Evolutionary conservation across 495 filamentous ascomycete species (phyloP), one percentile per base, ranked within the genome.

Genomic region (Pyrenula massariospora): DNA sequence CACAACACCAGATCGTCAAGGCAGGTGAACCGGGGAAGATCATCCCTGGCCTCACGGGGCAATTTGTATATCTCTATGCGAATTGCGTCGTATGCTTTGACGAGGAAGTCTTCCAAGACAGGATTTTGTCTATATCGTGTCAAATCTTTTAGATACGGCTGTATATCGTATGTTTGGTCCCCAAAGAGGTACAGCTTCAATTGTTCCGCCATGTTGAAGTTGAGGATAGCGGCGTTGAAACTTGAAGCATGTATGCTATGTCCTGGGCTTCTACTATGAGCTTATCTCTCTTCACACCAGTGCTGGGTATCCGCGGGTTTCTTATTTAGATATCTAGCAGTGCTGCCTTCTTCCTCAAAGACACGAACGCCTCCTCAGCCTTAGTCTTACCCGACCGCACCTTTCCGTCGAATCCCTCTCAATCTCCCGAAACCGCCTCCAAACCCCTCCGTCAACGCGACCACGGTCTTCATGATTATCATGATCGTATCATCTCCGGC

Each of bases 1-100:
- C 58, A 60, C 8, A 65, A 53, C 12, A 66, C 3, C 19, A 69
- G 56, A 56, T 69, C 66, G 22, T 65, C 57, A 22, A 67, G 24
- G 25, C 58, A 57, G 0, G 62, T 68, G 50, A 69, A 68, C 21
- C 62, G 58, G 53, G 58, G 62, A 52, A 62, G 54, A 10, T 50
- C 52, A n/a, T 60, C 59, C 25, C 62, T 54, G 54, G 57, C 25
- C 47, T 62, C 49, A 20, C 22, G 20, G 12, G 60, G 58, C 12
- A 63, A 52, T 10, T 25, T 57, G 55, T 53, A 57, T 20, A 65
- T 59, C 48, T 66, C 60, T 10, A 2, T 57, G 12, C 64, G 63
- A 53, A 65, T 12, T 2, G 61, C 56, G 56, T 59, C 47, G 51
- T 63, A 63, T 22, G 60, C 52, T 57, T 65, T 59, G 12, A 36